Base-by-base conservation (phyloP, 208 protist species). In the Cochliopodium minus region DNA sequence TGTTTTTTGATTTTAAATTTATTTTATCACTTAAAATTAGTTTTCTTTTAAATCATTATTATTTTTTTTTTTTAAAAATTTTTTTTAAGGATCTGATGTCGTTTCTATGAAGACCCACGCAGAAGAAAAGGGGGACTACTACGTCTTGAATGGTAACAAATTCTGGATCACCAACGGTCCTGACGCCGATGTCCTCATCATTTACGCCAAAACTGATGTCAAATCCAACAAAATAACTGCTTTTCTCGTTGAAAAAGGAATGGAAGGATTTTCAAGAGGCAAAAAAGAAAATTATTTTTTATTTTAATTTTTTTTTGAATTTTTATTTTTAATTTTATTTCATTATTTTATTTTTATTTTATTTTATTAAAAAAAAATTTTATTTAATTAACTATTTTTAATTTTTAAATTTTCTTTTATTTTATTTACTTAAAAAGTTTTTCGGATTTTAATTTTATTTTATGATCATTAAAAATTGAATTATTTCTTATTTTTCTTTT, bases 101-200 rank as follows among this genome's bases (percentile, higher is more conserved):
- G 72, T 94, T 11, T 83, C 76, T n/a, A 95, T 96, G 89, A 72
- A 68, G 51, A 83, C 81, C 9, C 76, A 35, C 20, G 91, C 88
- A 4, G 77, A 66, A 28, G 77, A 78, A 55, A 65, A 85, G 35
- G 78, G 68, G 25, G 62, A 67, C 26, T 38, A 66, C 39, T 92
- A 84, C 66, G 59, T 90, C 13, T 70, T 94, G 11, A 94, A 93
- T 62, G 90, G 91, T 28, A 86, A 71, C 52, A 96, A 96, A 71
- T 90, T 91, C 52, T 95, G 88, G 86, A 95, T 95, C 53, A 96
- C 91, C 1, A 96, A 96, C 64, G 91, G 86, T 5, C 83, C 84
- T 20, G 79, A 88, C 54, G 91, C 87, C 7, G 86, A 95, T 65
- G 73, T 93, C 36, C 76, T 85, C 22, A 71, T 96, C 42, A 78